Evolutionary conservation across 1,284 basidiomycete genomes (phyloP), one percentile per base, ranked within the genome.

Genomic region (Vanrija pseudolonga): DNA sequence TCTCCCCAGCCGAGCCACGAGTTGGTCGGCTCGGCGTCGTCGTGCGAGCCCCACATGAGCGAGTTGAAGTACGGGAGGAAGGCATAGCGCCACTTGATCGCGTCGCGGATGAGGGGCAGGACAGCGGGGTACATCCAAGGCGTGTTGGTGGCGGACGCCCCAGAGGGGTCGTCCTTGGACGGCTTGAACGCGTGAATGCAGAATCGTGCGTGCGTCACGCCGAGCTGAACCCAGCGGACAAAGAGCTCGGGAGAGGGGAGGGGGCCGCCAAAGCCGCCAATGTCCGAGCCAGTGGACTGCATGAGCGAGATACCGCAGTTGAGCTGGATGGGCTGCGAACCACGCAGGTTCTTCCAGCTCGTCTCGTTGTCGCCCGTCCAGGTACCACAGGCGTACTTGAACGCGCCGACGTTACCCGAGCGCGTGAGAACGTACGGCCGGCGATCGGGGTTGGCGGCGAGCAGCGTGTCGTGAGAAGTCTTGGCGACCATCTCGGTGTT

Each of bases 121-220:
- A 78, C 73, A 28, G 72, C 72, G 39, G 77, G 77, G 54, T 78
- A 77, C 77, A 79, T 78, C 77, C 77, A 79, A 4, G 77, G 77
- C 11, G 69, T 55, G 61, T 78, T 79, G 24, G 76, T 77, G 38
- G 65, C 60, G 36, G 66, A 68, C 42, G 67, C 67, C 4, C 77
- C 77, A 4, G 59, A 59, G 0, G 68, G 66, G 53, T 77, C 76
- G 23, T 71, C 61, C 47, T 71, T 65, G 53, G 71, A 69, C 6
- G 77, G 77, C 67, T 79, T 79, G 71, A 74, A 79, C 19, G 69
- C 72, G 63, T 78, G 77, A 55, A 78, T 76, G 57, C 72, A 76
- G 65, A 76, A 74, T 24, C 74, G 61, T 15, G 67, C 62, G 57
- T 76, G 73, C 15, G 71, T 69, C 22, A 77, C 71, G 38, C 75